These are phyloP conservation scores for Xylariaceae sp. DNA, from an alignment of 2,329 filamentous ascomycete species.

Conservation along the genomic window DNA sequence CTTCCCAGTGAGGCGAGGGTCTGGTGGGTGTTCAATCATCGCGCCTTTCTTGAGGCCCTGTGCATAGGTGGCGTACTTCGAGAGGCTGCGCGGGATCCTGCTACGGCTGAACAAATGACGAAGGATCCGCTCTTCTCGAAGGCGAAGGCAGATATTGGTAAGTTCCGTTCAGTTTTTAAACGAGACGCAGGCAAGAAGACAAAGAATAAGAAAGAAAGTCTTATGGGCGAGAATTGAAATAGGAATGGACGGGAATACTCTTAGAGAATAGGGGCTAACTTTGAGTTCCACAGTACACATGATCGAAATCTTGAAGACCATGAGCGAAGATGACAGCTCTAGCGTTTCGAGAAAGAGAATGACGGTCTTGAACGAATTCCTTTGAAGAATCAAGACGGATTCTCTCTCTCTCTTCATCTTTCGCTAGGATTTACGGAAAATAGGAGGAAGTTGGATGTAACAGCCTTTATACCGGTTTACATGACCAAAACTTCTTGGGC, in stretches of 20 bases:
- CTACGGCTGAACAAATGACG: conserved; percentile 40
- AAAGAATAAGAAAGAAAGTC: too few relatives aligned
- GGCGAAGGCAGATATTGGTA: conserved; percentile 56
- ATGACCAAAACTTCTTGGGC: too few relatives aligned
- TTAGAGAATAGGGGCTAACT: not conserved
- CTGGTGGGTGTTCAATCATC: conserved; percentile 82
- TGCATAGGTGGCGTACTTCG: conserved; percentile 59
- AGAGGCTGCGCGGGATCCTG: conserved; percentile 44
- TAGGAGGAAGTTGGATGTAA: too few relatives aligned
- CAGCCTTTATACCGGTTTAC: too few relatives aligned
- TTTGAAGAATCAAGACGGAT: conserved; percentile 25
- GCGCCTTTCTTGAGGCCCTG: conserved; percentile 70
- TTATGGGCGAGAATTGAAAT: not conserved
- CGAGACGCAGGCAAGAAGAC: too few relatives aligned
- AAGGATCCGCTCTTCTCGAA: conserved; percentile 56
- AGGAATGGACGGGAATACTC: not conserved
- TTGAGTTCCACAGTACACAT: conserved; percentile 44
- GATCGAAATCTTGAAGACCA: conserved; percentile 58
- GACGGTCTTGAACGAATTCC: conserved; percentile 51
- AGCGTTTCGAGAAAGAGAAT: conserved; percentile 56
- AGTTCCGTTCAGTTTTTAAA: conserved; percentile 26
- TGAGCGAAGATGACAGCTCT: conserved; percentile 52
- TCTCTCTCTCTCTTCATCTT: too few relatives aligned
- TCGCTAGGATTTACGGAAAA: too few relatives aligned
- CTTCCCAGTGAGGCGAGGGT: conserved; percentile 68